Evolutionary conservation across 352 stramenopile species (phyloP), one percentile per base, ranked within the genome.

Genomic region (Globisporangium lucens): DNA sequence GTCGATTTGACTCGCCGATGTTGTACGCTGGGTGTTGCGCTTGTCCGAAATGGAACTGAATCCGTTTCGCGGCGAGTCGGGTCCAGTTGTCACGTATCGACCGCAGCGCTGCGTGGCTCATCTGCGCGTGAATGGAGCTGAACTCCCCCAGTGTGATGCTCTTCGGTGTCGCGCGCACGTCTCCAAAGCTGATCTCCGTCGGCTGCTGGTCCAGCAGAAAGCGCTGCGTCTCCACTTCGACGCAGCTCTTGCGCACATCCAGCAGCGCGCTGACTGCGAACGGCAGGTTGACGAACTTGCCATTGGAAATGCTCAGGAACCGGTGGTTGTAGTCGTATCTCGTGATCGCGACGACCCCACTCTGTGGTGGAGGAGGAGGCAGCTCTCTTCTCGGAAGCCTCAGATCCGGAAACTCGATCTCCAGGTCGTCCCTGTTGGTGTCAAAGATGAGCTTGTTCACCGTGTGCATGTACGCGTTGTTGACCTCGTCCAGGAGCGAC

Each of bases 401-500:
- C 3, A 95, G 66, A 38, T 89, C 77, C 0, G 72, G 70, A 56
- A 92, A 90, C 49, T 91, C 85, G n/a, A 30, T 36, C 27, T 71
- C 62, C n/a, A 91, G 52, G 47, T 95, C 85, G 38, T 79, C 66
- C n/a, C 83, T 58, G 27, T 89, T 93, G 8, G 83, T 84, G 52
- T 93, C 84, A 24, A 98, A 92, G 7, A 98, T 83, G 20, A 98
- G 71, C 36, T 90, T 85, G 87, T 98, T 98, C 91, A 98, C 98
- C 27, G 91, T 90, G 36, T 91, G 81, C 77, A 96, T 93, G 74
- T 98, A 98, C 66, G 96, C 88, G 4, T 80, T 71, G 69, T 96
- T 97, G 35, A 97, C 89, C 76, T 98, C 91, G 62, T 96, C 80
- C 1, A 98, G 65, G 0, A 98, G 65, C 10, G 63, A 33, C 24